These are phyloP conservation scores for Nakaseomyces sp. DNA, from an alignment of 1,139 yeast species.

Conservation along the genomic window DNA sequence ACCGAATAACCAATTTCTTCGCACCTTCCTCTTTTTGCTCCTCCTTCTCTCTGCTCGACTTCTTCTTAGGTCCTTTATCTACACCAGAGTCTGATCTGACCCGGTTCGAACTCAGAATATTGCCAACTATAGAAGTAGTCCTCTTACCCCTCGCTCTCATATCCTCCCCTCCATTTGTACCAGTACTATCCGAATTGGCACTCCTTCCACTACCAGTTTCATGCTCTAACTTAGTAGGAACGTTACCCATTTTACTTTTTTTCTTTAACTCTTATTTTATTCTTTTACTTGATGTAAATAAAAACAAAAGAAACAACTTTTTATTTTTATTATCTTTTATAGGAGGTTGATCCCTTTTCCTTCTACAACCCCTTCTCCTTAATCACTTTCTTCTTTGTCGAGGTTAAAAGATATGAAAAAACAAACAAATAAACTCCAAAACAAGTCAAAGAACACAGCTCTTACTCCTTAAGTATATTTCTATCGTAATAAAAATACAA, in stretches of 20 bases:
- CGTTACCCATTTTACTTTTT: conserved; percentile 45
- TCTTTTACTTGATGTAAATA: background rate
- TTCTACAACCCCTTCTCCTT: too few relatives aligned
- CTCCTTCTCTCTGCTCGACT: conserved; percentile 45
- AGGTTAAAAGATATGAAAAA: too few relatives aligned
- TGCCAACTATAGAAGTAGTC: conserved; percentile 23
- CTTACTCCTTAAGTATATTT: too few relatives aligned
- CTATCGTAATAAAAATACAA: too few relatives aligned
- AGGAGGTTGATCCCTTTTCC: background rate
- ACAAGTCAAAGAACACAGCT: too few relatives aligned
- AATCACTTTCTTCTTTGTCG: too few relatives aligned
- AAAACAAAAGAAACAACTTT: too few relatives aligned
- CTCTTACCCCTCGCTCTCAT: conserved; percentile 15
- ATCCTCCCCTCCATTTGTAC: conserved; percentile 2
- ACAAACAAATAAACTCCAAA: too few relatives aligned
- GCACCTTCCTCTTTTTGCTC: conserved; percentile 45
- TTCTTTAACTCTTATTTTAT: background rate
- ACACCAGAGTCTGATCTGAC: conserved; percentile 13
- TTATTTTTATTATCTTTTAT: too few relatives aligned
- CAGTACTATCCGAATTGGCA: background rate
- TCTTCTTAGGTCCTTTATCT: conserved; percentile 23
- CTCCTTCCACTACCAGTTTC: conserved; percentile 6
- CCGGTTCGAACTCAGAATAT: conserved; percentile 16
- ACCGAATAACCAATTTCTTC: conserved; percentile 47
- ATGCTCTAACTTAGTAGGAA: conserved; percentile 45